phyloP scores from a whole-genome alignment of 306 rosid genomes.

The Abrus pulchellus region DNA sequence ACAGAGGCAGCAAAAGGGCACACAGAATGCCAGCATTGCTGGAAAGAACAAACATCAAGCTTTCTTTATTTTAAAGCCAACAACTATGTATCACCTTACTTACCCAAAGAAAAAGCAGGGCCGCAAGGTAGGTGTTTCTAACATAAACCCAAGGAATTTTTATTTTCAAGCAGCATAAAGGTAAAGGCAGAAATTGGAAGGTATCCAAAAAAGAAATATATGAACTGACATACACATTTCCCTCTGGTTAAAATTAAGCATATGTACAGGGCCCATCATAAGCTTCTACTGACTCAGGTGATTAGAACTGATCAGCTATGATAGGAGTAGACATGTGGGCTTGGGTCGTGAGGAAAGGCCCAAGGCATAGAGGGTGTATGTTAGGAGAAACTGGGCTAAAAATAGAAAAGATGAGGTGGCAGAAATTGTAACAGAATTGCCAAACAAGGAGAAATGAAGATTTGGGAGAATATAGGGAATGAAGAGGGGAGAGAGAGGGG shows the following conservation, averaged over 20 bases:
- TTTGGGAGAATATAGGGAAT: too few species aligned
- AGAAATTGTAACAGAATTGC: too few species aligned
- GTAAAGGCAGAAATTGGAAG: slow-evolving; percentile 3
- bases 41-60: slow-evolving; percentile 9
- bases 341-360: too few species aligned
- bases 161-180: slow-evolving; percentile 17
- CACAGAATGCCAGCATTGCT: neutral
- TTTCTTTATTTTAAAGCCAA: neutral
- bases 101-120: slow-evolving; percentile 1
- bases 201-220: slow-evolving; percentile 12
- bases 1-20: neutral
- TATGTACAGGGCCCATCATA: neutral
- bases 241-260: neutral
- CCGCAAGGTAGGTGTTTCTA: slow-evolving; percentile 12
- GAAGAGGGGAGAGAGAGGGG: too few species aligned
- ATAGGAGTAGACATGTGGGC: too few species aligned
- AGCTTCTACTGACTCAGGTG: neutral
- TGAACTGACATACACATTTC: slow-evolving; percentile 3
- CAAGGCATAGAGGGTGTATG: too few species aligned
- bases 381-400: too few species aligned
- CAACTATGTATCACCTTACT: neutral
- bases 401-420: too few species aligned
- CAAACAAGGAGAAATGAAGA: too few species aligned
- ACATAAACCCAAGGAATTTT: neutral
- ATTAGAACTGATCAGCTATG: neutral